Percentiles rank a stretch among this genome's conserved stretches.
Conservation (phyloP, 2,329 filamentous ascomycete genomes). For the Daldinia sp. region DNA sequence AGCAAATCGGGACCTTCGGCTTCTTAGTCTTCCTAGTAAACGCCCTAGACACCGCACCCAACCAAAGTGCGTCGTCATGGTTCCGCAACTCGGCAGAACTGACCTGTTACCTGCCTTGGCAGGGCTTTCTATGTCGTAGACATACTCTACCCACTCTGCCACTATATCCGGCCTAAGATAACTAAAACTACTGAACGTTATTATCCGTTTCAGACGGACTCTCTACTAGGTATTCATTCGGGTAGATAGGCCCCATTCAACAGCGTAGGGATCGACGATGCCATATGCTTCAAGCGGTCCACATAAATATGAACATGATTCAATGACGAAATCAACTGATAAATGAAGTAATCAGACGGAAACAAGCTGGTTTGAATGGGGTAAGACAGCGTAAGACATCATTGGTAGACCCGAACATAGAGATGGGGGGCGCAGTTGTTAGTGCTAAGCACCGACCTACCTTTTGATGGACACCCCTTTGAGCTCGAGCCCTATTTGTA, state of each 20-base stretch:
- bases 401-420: constrained; percentile 20
- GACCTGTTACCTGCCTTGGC: constrained; percentile 28
- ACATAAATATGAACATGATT: constrained; percentile 28
- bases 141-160: constrained; percentile 16
- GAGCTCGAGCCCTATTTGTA: constrained; percentile 20
- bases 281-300: constrained; percentile 10
- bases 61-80: constrained; percentile 30
- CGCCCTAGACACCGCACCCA: constrained; percentile 19
- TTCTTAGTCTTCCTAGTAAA: constrained; percentile 10
- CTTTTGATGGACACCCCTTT: constrained; percentile 21
- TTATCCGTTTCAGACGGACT: constrained; percentile 18
- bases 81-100: constrained; percentile 24
- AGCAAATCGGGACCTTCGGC: constrained; percentile 7
- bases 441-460: constrained; percentile 19
- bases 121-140: constrained; percentile 13
- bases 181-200: constrained; percentile 9
- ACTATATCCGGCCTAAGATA: constrained; percentile 4
- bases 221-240: constrained; percentile 10
- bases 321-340: constrained; percentile 30
- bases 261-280: constrained; percentile 26
- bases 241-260: constrained; percentile 1
- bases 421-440: constrained; percentile 19
- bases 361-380: constrained; percentile 14
- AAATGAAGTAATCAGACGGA: constrained; percentile 19
- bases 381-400: constrained; percentile 35